A percentile compares a stretch with the other conserved stretches of the same genome.
phyloP scores from a whole-genome alignment of 345 rosid species.

The Hibiscus syriacus region DNA sequence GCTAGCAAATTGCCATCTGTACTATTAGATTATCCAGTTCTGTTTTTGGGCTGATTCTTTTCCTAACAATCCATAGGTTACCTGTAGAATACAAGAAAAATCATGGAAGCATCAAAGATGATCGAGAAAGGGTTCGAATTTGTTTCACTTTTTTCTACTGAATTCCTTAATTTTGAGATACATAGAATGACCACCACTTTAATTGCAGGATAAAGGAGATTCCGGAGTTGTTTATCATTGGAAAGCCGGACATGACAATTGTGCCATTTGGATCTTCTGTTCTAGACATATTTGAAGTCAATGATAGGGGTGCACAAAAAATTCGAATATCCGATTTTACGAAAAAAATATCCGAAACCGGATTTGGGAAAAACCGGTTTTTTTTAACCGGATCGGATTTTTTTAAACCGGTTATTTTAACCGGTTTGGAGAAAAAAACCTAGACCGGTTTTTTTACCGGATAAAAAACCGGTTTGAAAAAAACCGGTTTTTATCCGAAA shows the following conservation, averaged over 20 bases:
- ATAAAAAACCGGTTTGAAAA: no score
- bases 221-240: constrained; percentile 59
- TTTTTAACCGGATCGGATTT: no score
- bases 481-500: no score
- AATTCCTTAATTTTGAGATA: not conserved
- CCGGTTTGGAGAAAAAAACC: no score
- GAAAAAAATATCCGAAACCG: no score
- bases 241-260: constrained; percentile 87
- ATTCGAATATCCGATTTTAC: no score
- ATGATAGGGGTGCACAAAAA: no score
- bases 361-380: no score
- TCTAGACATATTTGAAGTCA: constrained; percentile 81
- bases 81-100: constrained; percentile 57
- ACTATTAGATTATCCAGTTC: constrained; percentile 4
- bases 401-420: no score
- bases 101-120: constrained; percentile 76
- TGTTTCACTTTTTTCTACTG: not conserved
- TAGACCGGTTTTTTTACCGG: no score
- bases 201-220: constrained; percentile 59
- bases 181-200: not conserved
- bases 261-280: constrained; percentile 70
- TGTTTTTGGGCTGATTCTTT: constrained; percentile 12
- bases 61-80: constrained; percentile 41
- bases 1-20: constrained; percentile 1
- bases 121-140: constrained; percentile 53